These are phyloP conservation scores for Leptosphaerulina australis DNA, from an alignment of 2,329 filamentous ascomycete species.

Conservation along the genomic window DNA sequence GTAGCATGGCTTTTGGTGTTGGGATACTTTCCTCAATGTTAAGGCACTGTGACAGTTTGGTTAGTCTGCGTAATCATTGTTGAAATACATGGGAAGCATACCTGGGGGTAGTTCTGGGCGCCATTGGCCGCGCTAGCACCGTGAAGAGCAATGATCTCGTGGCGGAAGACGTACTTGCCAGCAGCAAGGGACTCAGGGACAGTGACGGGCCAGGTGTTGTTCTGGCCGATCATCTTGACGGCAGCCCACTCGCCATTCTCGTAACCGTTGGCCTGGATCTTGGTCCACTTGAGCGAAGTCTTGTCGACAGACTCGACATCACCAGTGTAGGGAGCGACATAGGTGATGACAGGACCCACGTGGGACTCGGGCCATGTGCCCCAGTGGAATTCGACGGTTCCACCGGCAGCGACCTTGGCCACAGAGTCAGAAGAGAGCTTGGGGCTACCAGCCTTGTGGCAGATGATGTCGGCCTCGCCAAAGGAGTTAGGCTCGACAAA, in stretches of 20 bases:
- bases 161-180: slow-evolving; percentile 62
- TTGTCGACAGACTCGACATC: slow-evolving; percentile 44
- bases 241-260: slow-evolving; percentile 45
- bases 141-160: slow-evolving; percentile 62
- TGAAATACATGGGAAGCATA: slow-evolving; percentile 40
- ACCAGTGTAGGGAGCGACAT: slow-evolving; percentile 45
- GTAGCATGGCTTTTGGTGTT: too few species aligned
- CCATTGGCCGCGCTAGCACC: slow-evolving; percentile 52
- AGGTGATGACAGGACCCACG: slow-evolving; percentile 49
- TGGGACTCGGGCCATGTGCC: slow-evolving; percentile 50
- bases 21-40: slow-evolving; percentile 53
- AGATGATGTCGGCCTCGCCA: slow-evolving; percentile 58
- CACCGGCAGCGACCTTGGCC: slow-evolving; percentile 66
- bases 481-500: slow-evolving; percentile 42
- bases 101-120: slow-evolving; percentile 59
- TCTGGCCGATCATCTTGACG: slow-evolving; percentile 51
- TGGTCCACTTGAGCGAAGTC: slow-evolving; percentile 46
- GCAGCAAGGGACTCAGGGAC: slow-evolving; percentile 53
- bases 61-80: background rate
- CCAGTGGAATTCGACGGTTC: slow-evolving; percentile 61
- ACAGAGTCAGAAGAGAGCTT: slow-evolving; percentile 44
- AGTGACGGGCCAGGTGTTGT: slow-evolving; percentile 56
- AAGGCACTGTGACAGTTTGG: slow-evolving; percentile 41
- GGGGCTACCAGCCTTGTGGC: slow-evolving; percentile 63
- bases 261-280: slow-evolving; percentile 46